Percentiles rank a stretch among this genome's conserved stretches.
These are phyloP conservation scores for Solanum lycopersicoides DNA, from an alignment of 257 asterid genomes.

Conservation along the genomic window DNA sequence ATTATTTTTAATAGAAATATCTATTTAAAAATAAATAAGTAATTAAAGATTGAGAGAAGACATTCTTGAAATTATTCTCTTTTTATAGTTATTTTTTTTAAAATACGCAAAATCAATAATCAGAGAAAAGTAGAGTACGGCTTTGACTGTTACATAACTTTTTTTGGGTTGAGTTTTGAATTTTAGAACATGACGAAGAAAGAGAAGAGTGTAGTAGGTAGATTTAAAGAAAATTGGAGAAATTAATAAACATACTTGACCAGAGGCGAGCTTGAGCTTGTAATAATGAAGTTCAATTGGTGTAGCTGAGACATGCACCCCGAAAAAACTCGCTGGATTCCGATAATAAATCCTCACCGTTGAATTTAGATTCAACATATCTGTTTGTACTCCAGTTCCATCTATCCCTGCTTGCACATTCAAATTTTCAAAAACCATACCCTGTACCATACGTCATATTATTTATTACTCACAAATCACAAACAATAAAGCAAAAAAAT, in stretches of 20 bases:
- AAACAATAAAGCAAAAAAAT: too few relatives aligned
- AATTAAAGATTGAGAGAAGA: rapidly evolving
- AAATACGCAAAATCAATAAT: too few relatives aligned
- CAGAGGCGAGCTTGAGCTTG: constrained; percentile 67
- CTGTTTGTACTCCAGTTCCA: constrained; percentile 80
- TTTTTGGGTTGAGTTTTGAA: neutral
- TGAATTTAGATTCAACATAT: constrained; percentile 78
- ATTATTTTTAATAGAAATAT: too few relatives aligned
- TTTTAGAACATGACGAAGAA: too few relatives aligned
- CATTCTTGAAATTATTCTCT: too few relatives aligned
- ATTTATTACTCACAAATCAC: too few relatives aligned
- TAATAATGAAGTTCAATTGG: constrained; percentile 59
- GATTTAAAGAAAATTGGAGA: neutral
- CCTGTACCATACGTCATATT: constrained; percentile 20
- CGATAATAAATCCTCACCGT: constrained; percentile 64
- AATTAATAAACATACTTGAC: constrained; percentile 35
- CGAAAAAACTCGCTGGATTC: constrained; percentile 84
- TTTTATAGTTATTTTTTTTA: too few relatives aligned
- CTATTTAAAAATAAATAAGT: too few relatives aligned
- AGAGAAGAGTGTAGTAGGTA: too few relatives aligned
- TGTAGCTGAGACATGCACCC: constrained; percentile 76
- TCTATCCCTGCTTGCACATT: constrained; percentile 93
- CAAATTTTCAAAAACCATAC: constrained; percentile 51
- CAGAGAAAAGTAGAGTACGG: too few relatives aligned
- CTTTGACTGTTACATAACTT: too few relatives aligned